Base-by-base conservation (phyloP, 768 basidiomycete genomes). In the Xanthoconium stramineum region DNA sequence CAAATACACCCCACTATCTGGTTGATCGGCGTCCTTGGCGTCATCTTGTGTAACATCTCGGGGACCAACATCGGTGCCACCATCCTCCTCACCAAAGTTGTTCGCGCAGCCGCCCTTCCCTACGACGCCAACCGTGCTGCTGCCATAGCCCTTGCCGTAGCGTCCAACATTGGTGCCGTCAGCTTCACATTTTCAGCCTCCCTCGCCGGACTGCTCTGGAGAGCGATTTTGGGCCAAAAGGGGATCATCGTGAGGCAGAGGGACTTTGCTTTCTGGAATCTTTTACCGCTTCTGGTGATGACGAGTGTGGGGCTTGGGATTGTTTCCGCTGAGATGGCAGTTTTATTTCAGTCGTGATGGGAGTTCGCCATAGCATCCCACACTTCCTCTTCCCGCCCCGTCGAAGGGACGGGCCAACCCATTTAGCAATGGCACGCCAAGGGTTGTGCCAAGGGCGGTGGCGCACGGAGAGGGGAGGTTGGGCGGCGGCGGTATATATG, bases 1-100 rank as follows among this genome's bases (percentile, higher is more conserved):
- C 60, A 80, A 47, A 76, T 82, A 57, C 73, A 78, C 52, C 75
- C 80, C 4, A 75, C 80, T 6, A 76, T 88, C 35, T 88, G 83
- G 81, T 62, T 89, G 50, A 79, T 92, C 65, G 88, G 88, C 37
- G 74, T 87, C 20, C 72, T 91, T 37, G 81, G 86, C 6, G 85
- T 93, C 38, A 67, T 91, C 39, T 75, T 91, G 24, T 93, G 90
- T 69, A 91, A 93, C 64, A 73, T 91, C 49, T 83, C 88, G 17
- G 92, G 93, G 0, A 95, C 93, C 7, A 95, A 95, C 72, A 95
- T 95, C 52, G 92, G 92, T 37, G 89, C 90, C 3, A 93, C 91
- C 6, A 94, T 98, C 68, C 80, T 97, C 33, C 81, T 95, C 15
- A 89, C 91, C 32, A 86, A 94, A 59, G 80, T 93, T 39, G 78